These are phyloP conservation scores for Neurospora sublineolata DNA, from an alignment of 495 filamentous ascomycete genomes.

Conservation along the genomic window DNA sequence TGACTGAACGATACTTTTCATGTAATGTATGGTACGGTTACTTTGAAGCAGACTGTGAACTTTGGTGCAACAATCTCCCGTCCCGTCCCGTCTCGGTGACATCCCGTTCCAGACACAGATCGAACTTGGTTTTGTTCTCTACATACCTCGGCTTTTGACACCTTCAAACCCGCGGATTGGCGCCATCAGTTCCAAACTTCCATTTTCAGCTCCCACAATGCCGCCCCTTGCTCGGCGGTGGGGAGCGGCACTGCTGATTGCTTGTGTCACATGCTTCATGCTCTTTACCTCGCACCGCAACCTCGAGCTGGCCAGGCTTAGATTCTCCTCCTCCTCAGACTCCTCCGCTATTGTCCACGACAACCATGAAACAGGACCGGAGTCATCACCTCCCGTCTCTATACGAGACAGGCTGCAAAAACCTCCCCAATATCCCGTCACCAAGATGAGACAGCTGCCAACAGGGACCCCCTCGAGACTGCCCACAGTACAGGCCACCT, in stretches of 20 bases:
- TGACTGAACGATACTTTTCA: background rate
- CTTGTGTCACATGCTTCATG: background rate
- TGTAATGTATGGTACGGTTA: background rate
- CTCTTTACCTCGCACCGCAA: background rate
- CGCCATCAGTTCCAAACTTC: background rate
- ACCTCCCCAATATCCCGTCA: conserved; percentile 47
- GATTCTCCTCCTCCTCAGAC: background rate
- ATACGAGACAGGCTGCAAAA: conserved; percentile 9
- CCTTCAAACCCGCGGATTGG: background rate
- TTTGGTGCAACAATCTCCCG: background rate
- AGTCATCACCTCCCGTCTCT: background rate
- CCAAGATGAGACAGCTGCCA: conserved; percentile 58
- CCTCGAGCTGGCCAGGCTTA: background rate
- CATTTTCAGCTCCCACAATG: background rate
- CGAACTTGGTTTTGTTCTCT: background rate
- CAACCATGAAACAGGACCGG: background rate
- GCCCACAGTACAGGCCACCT: conserved; percentile 57
- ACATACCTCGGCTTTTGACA: background rate
- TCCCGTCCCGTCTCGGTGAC: background rate
- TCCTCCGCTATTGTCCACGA: background rate
- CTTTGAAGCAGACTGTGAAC: background rate
- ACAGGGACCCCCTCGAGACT: conserved; percentile 51
- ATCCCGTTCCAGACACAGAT: background rate
- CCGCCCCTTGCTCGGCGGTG: background rate
- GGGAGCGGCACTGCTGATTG: background rate